These are phyloP conservation scores for Phoma sp. DNA, from an alignment of 2,329 filamentous ascomycete genomes.

Conservation along the genomic window DNA sequence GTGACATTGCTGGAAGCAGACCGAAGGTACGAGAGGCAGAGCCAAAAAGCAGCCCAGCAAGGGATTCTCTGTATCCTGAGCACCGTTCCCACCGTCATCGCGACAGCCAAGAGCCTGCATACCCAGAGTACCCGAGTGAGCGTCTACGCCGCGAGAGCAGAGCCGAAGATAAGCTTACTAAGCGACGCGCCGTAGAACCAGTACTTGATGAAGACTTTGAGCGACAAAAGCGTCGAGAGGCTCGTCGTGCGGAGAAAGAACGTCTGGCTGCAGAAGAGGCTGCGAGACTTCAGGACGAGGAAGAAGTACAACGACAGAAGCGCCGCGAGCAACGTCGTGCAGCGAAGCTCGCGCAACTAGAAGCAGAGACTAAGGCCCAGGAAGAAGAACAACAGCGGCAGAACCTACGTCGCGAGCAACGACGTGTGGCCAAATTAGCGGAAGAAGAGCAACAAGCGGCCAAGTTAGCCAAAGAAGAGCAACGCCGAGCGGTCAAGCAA, in stretches of 20 bases:
- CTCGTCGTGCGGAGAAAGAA: constrained; percentile 36
- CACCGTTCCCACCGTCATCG: constrained; percentile 36
- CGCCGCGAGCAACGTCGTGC: constrained; percentile 39
- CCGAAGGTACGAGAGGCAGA: constrained; percentile 28
- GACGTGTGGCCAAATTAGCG: constrained; percentile 29
- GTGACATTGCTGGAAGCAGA: constrained; percentile 29
- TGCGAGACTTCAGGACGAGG: constrained; percentile 28
- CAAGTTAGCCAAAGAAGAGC: constrained; percentile 6
- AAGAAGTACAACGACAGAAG: constrained; percentile 31
- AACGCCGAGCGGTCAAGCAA: constrained; percentile 25
- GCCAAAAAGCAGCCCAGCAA: constrained; percentile 24
- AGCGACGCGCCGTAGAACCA: constrained; percentile 33
- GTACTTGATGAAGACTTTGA: constrained; percentile 37
- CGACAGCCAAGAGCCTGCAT: constrained; percentile 35
- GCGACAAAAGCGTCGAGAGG: constrained; percentile 35
- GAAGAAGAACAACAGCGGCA: constrained; percentile 30
- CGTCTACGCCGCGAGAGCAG: constrained; percentile 32
- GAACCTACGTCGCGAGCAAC: constrained; percentile 33
- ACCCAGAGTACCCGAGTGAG: constrained; percentile 37
- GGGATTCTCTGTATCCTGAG: constrained; percentile 36
- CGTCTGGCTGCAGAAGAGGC: constrained; percentile 35
- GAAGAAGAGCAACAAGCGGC: constrained; percentile 26
- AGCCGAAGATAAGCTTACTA: constrained; percentile 37
- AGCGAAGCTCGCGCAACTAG: constrained; percentile 31
- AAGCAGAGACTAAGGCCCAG: constrained; percentile 23